Percentiles rank a stretch among this genome's conserved stretches.
These are phyloP conservation scores for Amanita subjunquillea DNA, from an alignment of 768 basidiomycete genomes.

Conservation along the genomic window DNA sequence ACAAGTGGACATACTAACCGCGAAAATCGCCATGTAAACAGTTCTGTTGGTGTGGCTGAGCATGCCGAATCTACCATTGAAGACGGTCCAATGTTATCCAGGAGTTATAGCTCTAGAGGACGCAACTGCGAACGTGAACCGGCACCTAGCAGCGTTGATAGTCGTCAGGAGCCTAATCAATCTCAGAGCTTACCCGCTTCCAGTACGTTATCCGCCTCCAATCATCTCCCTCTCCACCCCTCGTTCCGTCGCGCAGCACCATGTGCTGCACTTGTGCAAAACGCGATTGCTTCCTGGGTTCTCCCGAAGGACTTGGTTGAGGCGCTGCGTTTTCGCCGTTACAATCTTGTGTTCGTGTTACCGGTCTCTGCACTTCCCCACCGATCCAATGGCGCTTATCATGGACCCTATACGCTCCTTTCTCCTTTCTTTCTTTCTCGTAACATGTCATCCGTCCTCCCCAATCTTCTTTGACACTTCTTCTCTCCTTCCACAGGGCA, in stretches of 20 bases:
- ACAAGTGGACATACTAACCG: constrained; percentile 4
- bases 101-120: constrained; percentile 18
- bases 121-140: constrained; percentile 20
- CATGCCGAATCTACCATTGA: constrained; percentile 7
- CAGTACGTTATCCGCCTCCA: constrained; percentile 61
- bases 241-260: constrained; percentile 17
- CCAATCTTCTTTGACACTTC: constrained; percentile 20
- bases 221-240: constrained; percentile 27
- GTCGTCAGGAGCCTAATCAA: constrained; percentile 18
- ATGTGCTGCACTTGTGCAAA: constrained; percentile 5
- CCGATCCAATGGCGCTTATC: constrained; percentile 30
- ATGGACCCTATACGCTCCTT: constrained; percentile 29
- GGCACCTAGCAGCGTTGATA: constrained; percentile 12
- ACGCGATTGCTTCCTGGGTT: constrained; percentile 12
- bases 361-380: constrained; percentile 19
- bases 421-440: constrained; percentile 21
- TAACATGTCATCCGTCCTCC: constrained; percentile 24
- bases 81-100: constrained; percentile 11
- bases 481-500: constrained; percentile 34
- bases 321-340: constrained; percentile 17
- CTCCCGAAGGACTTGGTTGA: constrained; percentile 14
- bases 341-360: constrained; percentile 16
- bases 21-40: not conserved
- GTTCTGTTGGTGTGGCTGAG: not conserved
- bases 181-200: constrained; percentile 28